These are phyloP conservation scores for Plasmodium berghei DNA, from an alignment of 169 alveolate species.

Conservation along the genomic window DNA sequence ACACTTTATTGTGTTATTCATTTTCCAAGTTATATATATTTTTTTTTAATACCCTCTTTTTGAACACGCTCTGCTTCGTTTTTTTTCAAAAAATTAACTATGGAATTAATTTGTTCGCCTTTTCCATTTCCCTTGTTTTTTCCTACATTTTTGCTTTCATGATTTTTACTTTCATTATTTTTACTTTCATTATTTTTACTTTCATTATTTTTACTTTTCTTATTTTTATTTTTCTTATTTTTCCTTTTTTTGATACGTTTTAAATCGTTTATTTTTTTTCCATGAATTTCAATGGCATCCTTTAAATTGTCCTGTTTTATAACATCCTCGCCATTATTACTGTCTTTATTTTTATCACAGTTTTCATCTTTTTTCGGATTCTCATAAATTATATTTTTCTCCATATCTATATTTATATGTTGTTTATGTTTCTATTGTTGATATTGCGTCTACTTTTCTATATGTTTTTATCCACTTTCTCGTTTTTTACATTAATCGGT, in stretches of 20 bases:
- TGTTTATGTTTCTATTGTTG: slow-evolving; percentile 1
- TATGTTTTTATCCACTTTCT: not conserved
- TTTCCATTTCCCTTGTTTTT: not conserved
- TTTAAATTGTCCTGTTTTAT: no score
- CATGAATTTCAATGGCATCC: not conserved
- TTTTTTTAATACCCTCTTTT: not conserved
- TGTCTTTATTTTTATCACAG: not conserved
- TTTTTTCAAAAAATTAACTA: slow-evolving; percentile 8
- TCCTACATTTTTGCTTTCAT: not conserved
- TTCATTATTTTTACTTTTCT: not conserved
- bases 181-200: not conserved
- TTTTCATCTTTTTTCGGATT: not conserved
- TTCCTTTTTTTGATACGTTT: not conserved
- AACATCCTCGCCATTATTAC: no score
- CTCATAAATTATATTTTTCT: not conserved
- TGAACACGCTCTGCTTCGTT: not conserved
- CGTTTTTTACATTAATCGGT: not conserved
- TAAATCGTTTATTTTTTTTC: not conserved
- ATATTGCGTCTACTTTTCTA: not conserved
- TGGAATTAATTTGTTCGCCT: not conserved
- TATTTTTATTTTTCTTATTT: not conserved
- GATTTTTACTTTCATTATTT: not conserved
- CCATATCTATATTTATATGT: not conserved
- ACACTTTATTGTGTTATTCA: not conserved
- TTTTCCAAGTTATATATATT: no score